These are phyloP conservation scores for Chaetomium sp. DNA, from an alignment of 2,329 filamentous ascomycete species.

Conservation along the genomic window DNA sequence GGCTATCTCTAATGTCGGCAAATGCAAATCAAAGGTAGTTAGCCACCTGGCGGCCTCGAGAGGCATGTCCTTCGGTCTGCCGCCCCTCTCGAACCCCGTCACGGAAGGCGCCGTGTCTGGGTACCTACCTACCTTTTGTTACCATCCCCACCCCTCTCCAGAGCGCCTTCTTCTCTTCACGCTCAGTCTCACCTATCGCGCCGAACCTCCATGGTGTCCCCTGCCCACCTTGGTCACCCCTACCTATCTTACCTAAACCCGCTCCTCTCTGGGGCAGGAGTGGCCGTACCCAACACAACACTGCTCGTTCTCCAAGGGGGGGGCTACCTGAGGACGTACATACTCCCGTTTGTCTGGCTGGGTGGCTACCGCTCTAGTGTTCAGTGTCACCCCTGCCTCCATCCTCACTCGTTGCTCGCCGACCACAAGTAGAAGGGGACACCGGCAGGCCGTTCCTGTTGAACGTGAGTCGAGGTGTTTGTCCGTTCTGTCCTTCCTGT, in stretches of 20 bases:
- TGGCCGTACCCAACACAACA: background rate
- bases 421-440: constrained; percentile 5
- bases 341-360: background rate
- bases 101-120: constrained; percentile 8
- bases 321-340: background rate
- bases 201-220: background rate
- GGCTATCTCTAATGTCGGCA: background rate
- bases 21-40: constrained; percentile 7
- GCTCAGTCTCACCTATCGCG: background rate
- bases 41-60: background rate
- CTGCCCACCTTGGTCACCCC: background rate
- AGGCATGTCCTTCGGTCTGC: background rate
- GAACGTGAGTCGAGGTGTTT: constrained; percentile 1
- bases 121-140: background rate
- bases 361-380: constrained; percentile 16
- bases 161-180: background rate
- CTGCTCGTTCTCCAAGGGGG: background rate
- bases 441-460: constrained; percentile 12
- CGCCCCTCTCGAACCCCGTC: background rate
- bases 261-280: background rate
- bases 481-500: background rate
- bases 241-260: background rate
- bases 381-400: constrained; percentile 11
- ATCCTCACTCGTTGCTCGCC: constrained; percentile 19
- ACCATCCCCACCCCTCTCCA: background rate